A percentile compares a stretch with the other conserved stretches of the same genome.
phyloP scores from a whole-genome alignment of 31 red algal species.

The Asparagopsis taxiformis region DNA sequence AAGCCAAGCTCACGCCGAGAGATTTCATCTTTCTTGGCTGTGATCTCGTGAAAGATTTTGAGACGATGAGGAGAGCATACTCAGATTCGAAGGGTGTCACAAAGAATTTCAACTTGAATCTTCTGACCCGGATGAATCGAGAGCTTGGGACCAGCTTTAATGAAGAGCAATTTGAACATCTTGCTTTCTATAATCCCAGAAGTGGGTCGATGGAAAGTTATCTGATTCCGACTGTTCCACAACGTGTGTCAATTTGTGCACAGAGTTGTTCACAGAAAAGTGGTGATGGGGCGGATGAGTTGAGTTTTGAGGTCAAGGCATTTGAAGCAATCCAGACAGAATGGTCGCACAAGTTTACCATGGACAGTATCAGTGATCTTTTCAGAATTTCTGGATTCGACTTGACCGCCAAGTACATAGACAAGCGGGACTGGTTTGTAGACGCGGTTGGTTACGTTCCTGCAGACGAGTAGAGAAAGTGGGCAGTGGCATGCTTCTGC shows the following conservation, averaged over 20 bases:
- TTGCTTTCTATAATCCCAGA: constrained; percentile 69
- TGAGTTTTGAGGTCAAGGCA: constrained; percentile 27
- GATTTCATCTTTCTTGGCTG: constrained; percentile 81
- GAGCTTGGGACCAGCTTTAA: constrained; percentile 86
- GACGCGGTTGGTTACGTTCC: constrained; percentile 45
- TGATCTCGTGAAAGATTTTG: constrained; percentile 76
- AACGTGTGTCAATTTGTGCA: constrained; percentile 22
- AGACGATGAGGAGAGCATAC: constrained; percentile 70
- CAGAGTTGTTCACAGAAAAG: no score
- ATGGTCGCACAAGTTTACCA: constrained; percentile 83
- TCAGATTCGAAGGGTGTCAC: constrained; percentile 73
- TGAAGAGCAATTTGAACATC: constrained; percentile 68
- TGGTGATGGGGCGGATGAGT: not conserved
- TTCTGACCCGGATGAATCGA: constrained; percentile 83
- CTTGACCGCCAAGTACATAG: constrained; percentile 48
- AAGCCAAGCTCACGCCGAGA: constrained; percentile 24
- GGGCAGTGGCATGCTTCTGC: not conserved
- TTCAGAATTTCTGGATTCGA: constrained; percentile 54
- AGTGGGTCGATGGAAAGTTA: constrained; percentile 73
- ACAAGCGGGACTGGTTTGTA: constrained; percentile 65
- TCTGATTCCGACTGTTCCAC: constrained; percentile 51
- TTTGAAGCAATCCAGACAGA: constrained; percentile 89
- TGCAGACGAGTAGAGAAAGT: not conserved
- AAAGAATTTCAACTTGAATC: constrained; percentile 83
- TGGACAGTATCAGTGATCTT: constrained; percentile 35